phyloP scores from a whole-genome alignment of 805 yeast genomes.

The Jamesozyma hellenica region DNA sequence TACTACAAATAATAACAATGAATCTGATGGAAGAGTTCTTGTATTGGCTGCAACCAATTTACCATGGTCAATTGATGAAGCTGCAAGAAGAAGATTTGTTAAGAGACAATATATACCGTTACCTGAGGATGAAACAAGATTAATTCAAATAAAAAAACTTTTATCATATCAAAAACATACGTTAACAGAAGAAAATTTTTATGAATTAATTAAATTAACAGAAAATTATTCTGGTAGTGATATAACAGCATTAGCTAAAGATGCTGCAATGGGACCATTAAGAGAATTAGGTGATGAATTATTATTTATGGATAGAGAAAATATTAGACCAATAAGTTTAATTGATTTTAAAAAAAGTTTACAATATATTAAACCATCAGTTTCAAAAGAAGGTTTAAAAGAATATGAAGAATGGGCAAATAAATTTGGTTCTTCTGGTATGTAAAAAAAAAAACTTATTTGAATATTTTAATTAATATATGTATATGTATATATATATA shows the following conservation, averaged over 20 bases:
- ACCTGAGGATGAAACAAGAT: conserved; percentile 79
- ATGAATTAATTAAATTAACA: conserved; percentile 52
- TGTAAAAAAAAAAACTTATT: conserved; percentile 33
- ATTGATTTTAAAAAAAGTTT: conserved; percentile 69
- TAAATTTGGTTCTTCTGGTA: conserved; percentile 82
- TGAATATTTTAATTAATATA: too few species aligned
- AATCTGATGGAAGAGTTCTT: conserved; percentile 54
- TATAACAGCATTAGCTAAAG: conserved; percentile 86
- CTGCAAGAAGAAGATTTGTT: conserved; percentile 88
- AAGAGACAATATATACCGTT: conserved; percentile 87
- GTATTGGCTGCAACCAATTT: conserved; percentile 91
- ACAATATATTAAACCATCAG: conserved; percentile 77
- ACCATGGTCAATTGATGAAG: conserved; percentile 97
- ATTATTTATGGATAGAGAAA: conserved; percentile 55
- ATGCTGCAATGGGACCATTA: conserved; percentile 96
- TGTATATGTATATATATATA: too few species aligned
- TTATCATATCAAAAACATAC: conserved; percentile 64
- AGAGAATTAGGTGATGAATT: conserved; percentile 81
- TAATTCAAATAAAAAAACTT: conserved; percentile 57
- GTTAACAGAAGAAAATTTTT: conserved; percentile 52
- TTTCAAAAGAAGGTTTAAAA: conserved; percentile 65
- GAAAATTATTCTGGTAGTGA: conserved; percentile 89
- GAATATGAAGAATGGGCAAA: conserved; percentile 85
- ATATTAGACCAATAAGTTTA: conserved; percentile 65
- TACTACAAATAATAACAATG: conserved; percentile 4